Base-by-base conservation (phyloP, 257 asterid genomes). In the Solanum phureja region DNA sequence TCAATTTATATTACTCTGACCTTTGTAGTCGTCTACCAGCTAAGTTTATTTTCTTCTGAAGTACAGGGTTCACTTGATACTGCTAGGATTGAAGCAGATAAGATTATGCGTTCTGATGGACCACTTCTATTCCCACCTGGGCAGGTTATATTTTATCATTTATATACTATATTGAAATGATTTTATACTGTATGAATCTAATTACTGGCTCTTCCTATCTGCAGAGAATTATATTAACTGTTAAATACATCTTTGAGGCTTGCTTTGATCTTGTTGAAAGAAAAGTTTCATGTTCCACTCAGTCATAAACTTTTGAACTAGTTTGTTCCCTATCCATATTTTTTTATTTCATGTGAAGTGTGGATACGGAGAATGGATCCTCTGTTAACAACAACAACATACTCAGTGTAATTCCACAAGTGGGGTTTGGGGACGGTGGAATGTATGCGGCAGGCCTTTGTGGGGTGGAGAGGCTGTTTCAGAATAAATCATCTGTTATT, bases 101-200 rank as follows among this genome's bases (percentile, higher is more conserved):
- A 90, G 89, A 92, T 91, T 84, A 95, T 97, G 99, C 98, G 96
- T 8, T 93, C 97, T 7, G 98, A 97, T 35, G 99, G 97, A 38
- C 94, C 98, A 33, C 98, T 97, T 91, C 90, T 97, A n/a, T 94
- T 93, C 89, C 93, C 98, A 75, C 99, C 98, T 66, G 98, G 98
- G 89, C 98, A 95, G 98, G 98, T 97, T 91, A 72, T 83, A 72
- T 86, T 79, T 66, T 74, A 72, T 91, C 66, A 74, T 49, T 33
- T 5, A 71, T 46, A 81, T 49, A 4, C 60, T 86, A 23, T 62
- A 31, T 75, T 44, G 42, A 14, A 42, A 44, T 27, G 66, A 44
- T 79, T 16, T 42, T 40, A n/a, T 40, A n/a, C 11, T 76, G 58
- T 44, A 42, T 14, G 34, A 29, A 79, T 27, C 16, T 14, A 27